Evolutionary conservation across 78 protist species (phyloP).

Genomic region (Planoprotostelium fungivorum): DNA sequence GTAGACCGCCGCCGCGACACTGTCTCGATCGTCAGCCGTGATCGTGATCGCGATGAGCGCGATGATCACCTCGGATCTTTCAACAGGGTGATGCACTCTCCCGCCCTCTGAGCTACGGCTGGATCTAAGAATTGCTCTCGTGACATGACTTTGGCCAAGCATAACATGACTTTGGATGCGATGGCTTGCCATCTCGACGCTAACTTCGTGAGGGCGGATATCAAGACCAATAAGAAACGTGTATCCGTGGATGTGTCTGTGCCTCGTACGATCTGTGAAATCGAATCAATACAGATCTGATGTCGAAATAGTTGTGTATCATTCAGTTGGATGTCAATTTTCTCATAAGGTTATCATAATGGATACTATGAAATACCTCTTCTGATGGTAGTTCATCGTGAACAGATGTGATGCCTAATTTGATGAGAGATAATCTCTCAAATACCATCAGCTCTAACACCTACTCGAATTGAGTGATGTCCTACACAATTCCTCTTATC

Average conservation of each 20-base stretch:
- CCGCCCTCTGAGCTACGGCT: constrained; percentile 43
- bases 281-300: no score
- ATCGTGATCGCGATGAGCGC: background rate
- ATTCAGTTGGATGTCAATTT: no score
- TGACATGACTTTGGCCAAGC: constrained; percentile 33
- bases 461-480: background rate
- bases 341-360: no score
- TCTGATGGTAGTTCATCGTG: background rate
- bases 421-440: background rate
- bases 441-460: background rate
- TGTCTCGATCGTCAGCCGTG: background rate
- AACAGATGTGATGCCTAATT: background rate
- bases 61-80: constrained; percentile 28
- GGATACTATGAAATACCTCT: background rate
- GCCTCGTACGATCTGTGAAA: no score
- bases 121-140: constrained; percentile 50
- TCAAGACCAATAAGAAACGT: constrained; percentile 13
- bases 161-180: constrained; percentile 35
- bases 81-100: constrained; percentile 37
- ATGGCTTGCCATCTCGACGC: constrained; percentile 58
- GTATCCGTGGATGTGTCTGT: no score
- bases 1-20: background rate
- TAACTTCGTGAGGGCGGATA: constrained; percentile 31
- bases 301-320: no score
- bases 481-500: background rate